Evolutionary conservation across 805 yeast species (phyloP).

Genomic region (Ogataea trehaloabstinens): DNA sequence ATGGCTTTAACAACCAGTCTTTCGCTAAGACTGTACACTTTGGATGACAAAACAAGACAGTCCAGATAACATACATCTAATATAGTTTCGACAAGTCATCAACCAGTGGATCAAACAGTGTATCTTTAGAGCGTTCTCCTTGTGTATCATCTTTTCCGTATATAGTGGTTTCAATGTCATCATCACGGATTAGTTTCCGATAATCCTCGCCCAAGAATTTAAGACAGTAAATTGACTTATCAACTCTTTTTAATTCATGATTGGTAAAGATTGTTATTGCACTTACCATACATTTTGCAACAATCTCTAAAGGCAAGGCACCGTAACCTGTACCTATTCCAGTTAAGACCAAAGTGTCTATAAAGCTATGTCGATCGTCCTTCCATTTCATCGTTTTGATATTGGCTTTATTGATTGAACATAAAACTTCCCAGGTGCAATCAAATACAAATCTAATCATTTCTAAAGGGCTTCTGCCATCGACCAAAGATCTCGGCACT

Average conservation of each 20-base stretch:
- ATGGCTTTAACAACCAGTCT: conserved; percentile 24
- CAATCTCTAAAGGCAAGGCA: conserved; percentile 29
- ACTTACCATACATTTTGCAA: conserved; percentile 35
- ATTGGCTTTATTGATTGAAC: conserved; percentile 23
- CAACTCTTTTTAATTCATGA: conserved; percentile 10
- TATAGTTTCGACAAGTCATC: conserved; percentile 17
- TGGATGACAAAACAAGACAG: conserved; percentile 3
- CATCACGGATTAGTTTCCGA: conserved; percentile 9
- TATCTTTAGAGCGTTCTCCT: background rate
- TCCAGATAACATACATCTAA: conserved; percentile 2
- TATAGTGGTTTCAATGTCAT: conserved; percentile 9
- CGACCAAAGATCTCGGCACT: conserved; percentile 27
- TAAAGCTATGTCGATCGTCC: conserved; percentile 15
- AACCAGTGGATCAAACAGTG: conserved; percentile 12
- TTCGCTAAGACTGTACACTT: conserved; percentile 20
- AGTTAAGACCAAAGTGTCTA: conserved; percentile 32
- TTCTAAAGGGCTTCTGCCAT: conserved; percentile 3
- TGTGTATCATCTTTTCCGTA: background rate
- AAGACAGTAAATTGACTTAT: conserved; percentile 24
- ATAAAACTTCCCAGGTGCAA: conserved; percentile 36
- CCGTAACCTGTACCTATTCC: conserved; percentile 44
- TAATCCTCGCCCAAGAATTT: conserved; percentile 27
- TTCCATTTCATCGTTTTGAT: conserved; percentile 10
- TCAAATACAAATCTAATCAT: conserved; percentile 32
- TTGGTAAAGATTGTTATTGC: conserved; percentile 31